These are phyloP conservation scores for Ogataea siamensis DNA, from an alignment of 805 yeast genomes.

Conservation along the genomic window DNA sequence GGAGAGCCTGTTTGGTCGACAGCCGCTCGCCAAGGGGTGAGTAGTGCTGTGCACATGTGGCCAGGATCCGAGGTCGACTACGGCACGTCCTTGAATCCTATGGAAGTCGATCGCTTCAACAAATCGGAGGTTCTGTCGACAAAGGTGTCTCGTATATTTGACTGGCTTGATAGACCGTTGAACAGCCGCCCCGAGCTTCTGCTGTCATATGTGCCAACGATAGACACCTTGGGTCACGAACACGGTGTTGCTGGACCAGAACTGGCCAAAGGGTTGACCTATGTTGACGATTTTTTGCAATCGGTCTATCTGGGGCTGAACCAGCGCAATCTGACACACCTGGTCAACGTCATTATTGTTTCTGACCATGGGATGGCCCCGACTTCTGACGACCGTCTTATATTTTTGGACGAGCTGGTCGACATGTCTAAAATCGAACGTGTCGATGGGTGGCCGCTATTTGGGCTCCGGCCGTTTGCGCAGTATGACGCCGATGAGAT, in stretches of 20 bases:
- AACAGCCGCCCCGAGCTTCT: constrained; percentile 69
- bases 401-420: constrained; percentile 71
- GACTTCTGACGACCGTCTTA: constrained; percentile 63
- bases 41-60: constrained; percentile 91
- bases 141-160: constrained; percentile 57
- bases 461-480: constrained; percentile 62
- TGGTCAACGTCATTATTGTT: constrained; percentile 73
- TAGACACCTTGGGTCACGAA: constrained; percentile 76
- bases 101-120: constrained; percentile 62
- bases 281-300: constrained; percentile 66
- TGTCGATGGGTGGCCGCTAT: constrained; percentile 83
- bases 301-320: constrained; percentile 46
- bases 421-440: constrained; percentile 54
- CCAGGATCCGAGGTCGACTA: constrained; percentile 84
- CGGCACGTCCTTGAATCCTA: constrained; percentile 42
- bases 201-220: constrained; percentile 74
- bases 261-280: constrained; percentile 49
- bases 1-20: constrained; percentile 91
- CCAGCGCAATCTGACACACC: constrained; percentile 54
- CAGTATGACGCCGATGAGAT: constrained; percentile 43
- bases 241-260: constrained; percentile 65
- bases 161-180: constrained; percentile 65
- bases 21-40: constrained; percentile 58
- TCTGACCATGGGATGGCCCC: constrained; percentile 97
- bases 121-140: constrained; percentile 55